phyloP scores from a whole-genome alignment of 208 protist genomes.

The Plasmodiophora brassicae region DNA sequence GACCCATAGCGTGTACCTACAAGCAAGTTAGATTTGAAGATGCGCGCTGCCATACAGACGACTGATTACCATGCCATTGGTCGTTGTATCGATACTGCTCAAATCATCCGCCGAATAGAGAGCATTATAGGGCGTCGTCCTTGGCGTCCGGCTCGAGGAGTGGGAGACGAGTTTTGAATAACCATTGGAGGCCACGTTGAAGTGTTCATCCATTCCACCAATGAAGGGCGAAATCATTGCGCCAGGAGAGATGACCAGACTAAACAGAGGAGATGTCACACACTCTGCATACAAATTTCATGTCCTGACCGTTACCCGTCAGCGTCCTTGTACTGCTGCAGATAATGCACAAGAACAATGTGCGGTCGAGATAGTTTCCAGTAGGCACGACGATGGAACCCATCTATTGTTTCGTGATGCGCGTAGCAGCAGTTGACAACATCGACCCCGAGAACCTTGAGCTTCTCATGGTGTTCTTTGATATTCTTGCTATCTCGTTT shows the following conservation, averaged over 20 bases:
- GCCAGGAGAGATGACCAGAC: not conserved
- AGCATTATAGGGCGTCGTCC: not conserved
- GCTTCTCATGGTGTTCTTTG: constrained; percentile 25
- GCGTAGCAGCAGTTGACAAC: constrained; percentile 24
- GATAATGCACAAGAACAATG: constrained; percentile 24
- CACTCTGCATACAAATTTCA: too few species aligned
- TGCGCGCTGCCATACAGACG: not conserved
- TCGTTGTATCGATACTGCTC: not conserved
- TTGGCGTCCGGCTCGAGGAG: not conserved
- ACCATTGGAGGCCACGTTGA: not conserved
- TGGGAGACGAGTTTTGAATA: not conserved
- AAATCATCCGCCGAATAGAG: too few species aligned
- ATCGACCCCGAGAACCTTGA: not conserved
- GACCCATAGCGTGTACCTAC: not conserved
- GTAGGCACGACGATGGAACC: constrained; percentile 10
- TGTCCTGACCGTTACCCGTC: too few species aligned
- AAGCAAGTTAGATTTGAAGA: not conserved
- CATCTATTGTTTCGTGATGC: constrained; percentile 1
- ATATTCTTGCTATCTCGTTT: constrained; percentile 26
- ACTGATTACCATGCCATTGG: not conserved
- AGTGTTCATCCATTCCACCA: not conserved
- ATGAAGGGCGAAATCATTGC: not conserved
- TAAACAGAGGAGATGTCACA: not conserved
- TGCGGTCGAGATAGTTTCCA: not conserved
- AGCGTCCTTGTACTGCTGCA: constrained; percentile 25